Evolutionary conservation across 192 early-diverging fungal genomes (phyloP), one percentile per base, ranked within the genome.

Genomic region (Backusella tarrabulga): DNA sequence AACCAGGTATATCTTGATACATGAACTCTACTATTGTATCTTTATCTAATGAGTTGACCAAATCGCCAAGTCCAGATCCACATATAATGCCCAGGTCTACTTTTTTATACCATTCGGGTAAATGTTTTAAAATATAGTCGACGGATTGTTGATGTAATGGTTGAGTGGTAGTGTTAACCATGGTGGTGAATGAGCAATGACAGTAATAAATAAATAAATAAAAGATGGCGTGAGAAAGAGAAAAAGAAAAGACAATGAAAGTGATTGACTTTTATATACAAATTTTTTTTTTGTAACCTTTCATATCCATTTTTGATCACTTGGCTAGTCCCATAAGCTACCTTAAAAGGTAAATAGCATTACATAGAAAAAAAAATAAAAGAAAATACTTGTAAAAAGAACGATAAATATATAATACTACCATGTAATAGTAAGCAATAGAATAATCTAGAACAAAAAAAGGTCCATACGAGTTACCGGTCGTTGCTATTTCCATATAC

Each of bases 1-100:
- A 98, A 34, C 93, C 91, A 26, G 96, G 96, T 81, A 98, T 96
- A 34, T 92, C 91, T 26, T 87, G 80, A 85, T 93, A 95, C 4
- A 89, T 68, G 66, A 98, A 90, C 76, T 90, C 90, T 40, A 91
- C 74, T 5, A 84, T 83, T 46, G 83, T 84, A 52, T 75, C 84
- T 77, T 41, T 32, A 42, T 91, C 85, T 42, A 96, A 86, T 60
- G 86, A 87, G 63, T 92, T 88, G 29, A 90, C 94, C 12, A 95
- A 83, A 5, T 92, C 92, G 60, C 93, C 92, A 34, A 98, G 86
- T 2, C 95, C 95, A 34, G 88, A 88, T 21, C 96, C 96, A 81
- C 94, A 96, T 67, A 96, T 87, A 40, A 98, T 89, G 12, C 89
- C 95, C 60, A 98, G 82, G 71, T 88, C 83, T 19, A 92, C 88